Conservation (phyloP, 2,329 filamentous ascomycete genomes). For the Juglanconis sp. region DNA sequence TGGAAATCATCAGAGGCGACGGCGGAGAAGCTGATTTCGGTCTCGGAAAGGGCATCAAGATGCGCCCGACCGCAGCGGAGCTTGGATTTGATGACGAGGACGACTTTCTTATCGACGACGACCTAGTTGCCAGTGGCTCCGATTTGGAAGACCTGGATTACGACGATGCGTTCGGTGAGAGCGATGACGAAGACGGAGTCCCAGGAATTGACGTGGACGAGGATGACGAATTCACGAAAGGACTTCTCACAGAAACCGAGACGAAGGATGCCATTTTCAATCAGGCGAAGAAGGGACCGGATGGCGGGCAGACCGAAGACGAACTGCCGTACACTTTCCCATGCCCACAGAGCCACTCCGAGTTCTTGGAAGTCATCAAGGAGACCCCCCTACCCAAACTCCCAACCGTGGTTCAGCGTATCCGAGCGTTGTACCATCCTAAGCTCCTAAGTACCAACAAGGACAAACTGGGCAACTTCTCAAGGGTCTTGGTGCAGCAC, state of each 20-base stretch:
- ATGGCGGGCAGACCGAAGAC: slow-evolving; percentile 41
- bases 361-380: slow-evolving; percentile 67
- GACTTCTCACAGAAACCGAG: slow-evolving; percentile 60
- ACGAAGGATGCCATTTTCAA: slow-evolving; percentile 50
- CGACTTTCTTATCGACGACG: slow-evolving; percentile 86
- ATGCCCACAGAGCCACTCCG: slow-evolving; percentile 75
- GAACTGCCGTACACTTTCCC: slow-evolving; percentile 79
- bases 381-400: slow-evolving; percentile 62
- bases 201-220: slow-evolving; percentile 35
- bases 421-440: slow-evolving; percentile 88
- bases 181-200: slow-evolving; percentile 38
- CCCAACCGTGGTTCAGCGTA: slow-evolving; percentile 79
- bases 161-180: slow-evolving; percentile 52
- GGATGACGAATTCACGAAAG: slow-evolving; percentile 71
- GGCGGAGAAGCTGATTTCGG: slow-evolving; percentile 57
- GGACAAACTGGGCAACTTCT: slow-evolving; percentile 69
- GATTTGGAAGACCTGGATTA: slow-evolving; percentile 55
- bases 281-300: slow-evolving; percentile 40
- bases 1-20: slow-evolving; percentile 18
- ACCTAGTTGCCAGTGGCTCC: slow-evolving; percentile 79
- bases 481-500: slow-evolving; percentile 62
- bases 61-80: slow-evolving; percentile 54
- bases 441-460: slow-evolving; percentile 85
- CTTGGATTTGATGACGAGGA: slow-evolving; percentile 88
- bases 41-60: slow-evolving; percentile 57